Evolutionary conservation across 2,329 filamentous ascomycete genomes (phyloP).

Genomic region (Alternaria sp.): DNA sequence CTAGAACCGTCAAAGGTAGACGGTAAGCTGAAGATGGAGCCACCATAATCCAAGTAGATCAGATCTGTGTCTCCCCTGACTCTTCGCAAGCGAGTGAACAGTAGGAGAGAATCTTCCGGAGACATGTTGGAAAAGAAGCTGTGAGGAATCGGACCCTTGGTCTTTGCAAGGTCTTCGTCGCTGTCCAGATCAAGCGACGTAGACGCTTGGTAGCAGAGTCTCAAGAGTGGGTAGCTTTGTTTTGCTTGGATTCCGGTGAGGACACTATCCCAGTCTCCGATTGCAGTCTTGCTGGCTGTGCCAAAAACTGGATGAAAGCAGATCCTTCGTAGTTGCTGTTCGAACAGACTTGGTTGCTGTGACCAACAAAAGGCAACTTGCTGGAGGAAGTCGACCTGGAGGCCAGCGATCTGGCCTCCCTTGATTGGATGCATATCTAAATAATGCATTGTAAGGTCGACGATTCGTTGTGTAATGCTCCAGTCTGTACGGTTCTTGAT

Average conservation of each 20-base stretch:
- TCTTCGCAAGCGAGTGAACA: constrained; percentile 32
- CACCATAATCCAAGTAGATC: constrained; percentile 5
- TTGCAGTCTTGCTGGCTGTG: not conserved
- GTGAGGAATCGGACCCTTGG: constrained; percentile 13
- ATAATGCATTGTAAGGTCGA: constrained; percentile 27
- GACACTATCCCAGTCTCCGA: constrained; percentile 11
- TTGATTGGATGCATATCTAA: constrained; percentile 21
- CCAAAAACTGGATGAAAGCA: constrained; percentile 13
- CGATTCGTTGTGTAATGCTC: constrained; percentile 25
- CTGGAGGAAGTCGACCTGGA: constrained; percentile 24
- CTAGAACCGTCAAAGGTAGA: not conserved
- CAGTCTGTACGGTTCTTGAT: constrained; percentile 27
- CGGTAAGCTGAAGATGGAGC: constrained; percentile 13
- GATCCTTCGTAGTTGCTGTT: constrained; percentile 14
- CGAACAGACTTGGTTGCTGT: constrained; percentile 29
- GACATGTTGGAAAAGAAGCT: constrained; percentile 23
- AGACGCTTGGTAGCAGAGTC: constrained; percentile 23
- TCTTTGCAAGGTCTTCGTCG: constrained; percentile 22
- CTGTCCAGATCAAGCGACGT: constrained; percentile 27
- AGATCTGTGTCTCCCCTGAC: constrained; percentile 29
- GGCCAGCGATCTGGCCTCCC: constrained; percentile 11
- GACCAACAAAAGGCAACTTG: constrained; percentile 37
- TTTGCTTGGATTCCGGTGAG: constrained; percentile 11
- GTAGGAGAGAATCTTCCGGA: constrained; percentile 22
- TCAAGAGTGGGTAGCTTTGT: constrained; percentile 31